phyloP scores from a whole-genome alignment of 2,329 filamentous ascomycete species.

The Fusarium nelsonii region DNA sequence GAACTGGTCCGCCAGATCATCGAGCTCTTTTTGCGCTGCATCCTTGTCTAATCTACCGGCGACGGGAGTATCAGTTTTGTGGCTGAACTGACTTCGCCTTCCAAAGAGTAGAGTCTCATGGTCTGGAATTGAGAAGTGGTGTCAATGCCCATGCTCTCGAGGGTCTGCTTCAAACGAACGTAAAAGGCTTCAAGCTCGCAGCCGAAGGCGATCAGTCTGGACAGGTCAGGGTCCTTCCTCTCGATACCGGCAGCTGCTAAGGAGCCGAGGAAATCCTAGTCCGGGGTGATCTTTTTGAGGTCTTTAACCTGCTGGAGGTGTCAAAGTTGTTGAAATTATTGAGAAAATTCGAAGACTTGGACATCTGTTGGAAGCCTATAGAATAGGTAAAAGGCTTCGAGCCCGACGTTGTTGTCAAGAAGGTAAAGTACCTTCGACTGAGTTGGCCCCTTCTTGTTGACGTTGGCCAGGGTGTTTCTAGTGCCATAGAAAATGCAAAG shows the following conservation, averaged over 20 bases:
- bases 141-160: not conserved
- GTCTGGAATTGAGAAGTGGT: too few species aligned
- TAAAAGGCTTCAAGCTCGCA: not conserved
- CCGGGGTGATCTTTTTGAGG: too few species aligned
- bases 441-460: not conserved
- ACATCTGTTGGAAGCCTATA: too few species aligned
- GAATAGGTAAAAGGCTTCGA: not conserved
- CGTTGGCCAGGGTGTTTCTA: not conserved
- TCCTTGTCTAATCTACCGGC: not conserved
- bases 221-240: too few species aligned
- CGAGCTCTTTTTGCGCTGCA: not conserved
- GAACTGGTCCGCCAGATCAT: too few species aligned
- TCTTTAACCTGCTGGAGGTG: too few species aligned
- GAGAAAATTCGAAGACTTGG: too few species aligned
- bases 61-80: too few species aligned
- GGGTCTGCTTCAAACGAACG: not conserved
- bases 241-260: too few species aligned
- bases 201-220: too few species aligned
- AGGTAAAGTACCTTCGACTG: not conserved
- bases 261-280: too few species aligned
- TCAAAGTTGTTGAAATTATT: too few species aligned
- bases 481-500: not conserved
- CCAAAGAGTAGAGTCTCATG: not conserved
- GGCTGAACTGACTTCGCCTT: not conserved
- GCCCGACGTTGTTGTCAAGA: not conserved